Base-by-base conservation (phyloP, 352 stramenopile genomes). In the Globisporangium nunn region DNA sequence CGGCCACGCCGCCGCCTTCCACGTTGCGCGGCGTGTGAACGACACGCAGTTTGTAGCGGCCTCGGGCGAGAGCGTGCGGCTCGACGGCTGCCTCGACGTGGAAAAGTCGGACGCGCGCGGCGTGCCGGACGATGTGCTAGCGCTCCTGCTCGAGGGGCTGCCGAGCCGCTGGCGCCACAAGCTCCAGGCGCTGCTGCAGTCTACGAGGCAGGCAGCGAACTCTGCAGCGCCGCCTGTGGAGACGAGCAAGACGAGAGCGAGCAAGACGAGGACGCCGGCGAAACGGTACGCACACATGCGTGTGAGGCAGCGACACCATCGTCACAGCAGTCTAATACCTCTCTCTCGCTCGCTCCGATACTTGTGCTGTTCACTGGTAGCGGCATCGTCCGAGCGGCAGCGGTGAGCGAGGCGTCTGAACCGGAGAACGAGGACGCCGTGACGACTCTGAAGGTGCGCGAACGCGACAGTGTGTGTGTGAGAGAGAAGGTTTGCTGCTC, bases 141-240 rank as follows among this genome's bases (percentile, higher is more conserved):
- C 84, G 45, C 45, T 87, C 17, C 62, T 91, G 61, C 41, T 69
- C 5, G 70, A 80, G 1, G 81, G 81, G 1, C 67, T 91, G n/a
- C 81, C 81, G 17, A 52, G 66, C 12, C 71, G 73, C 28, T 89
- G 74, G 62, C 61, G 64, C 18, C 55, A 53, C 2, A 39, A 61
- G 15, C 49, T 75, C n/a, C 49, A 72, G 35, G 17, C 17, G 10
- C 14, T 53, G 15, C 3, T 61, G 30, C 12, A 29, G 23, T 23
- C 23, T 23, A 41, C 11, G 35, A 7, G 35, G 35, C 11, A 14
- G 35, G 3, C 10, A 2, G 33, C 33, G 33, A 37, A 37, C 33
- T 37, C 10, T 11, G 35, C 35, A 11, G 10, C 7, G 35, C 35
- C 35, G 8, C 35, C 35, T 12, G 3, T 11, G 14, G 7, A 12